Conservation (phyloP, 306 rosid species). For the Pueraria montana region DNA sequence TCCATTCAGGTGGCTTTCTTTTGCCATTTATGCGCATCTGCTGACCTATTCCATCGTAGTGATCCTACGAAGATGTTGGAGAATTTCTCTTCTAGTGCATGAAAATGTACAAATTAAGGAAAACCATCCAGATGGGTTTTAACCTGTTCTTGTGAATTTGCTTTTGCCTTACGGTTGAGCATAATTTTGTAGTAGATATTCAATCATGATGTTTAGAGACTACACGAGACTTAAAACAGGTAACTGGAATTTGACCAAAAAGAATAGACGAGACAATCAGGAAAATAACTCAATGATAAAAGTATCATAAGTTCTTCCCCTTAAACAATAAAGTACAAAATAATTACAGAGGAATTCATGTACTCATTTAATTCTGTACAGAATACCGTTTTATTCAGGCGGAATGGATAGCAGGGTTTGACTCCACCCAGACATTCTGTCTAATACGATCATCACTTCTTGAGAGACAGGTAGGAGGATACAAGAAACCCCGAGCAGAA, state of each 20-base stretch:
- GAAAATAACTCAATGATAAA: too few relatives aligned
- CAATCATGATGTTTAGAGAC: too few relatives aligned
- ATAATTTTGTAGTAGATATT: too few relatives aligned
- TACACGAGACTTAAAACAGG: too few relatives aligned
- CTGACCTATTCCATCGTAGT: background rate
- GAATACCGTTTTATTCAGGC: constrained; percentile 33
- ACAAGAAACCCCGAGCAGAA: constrained; percentile 59
- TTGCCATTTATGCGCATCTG: background rate
- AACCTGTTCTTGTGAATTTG: too few relatives aligned
- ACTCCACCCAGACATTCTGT: constrained; percentile 49
- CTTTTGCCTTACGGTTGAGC: too few relatives aligned
- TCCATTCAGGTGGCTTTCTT: background rate
- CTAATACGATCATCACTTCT: constrained; percentile 49
- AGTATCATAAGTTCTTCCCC: background rate
- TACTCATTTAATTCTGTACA: background rate
- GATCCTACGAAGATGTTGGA: background rate
- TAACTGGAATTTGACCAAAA: too few relatives aligned
- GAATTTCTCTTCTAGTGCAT: background rate
- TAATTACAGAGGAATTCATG: constrained; percentile 2
- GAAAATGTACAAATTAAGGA: too few relatives aligned
- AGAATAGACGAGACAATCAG: too few relatives aligned
- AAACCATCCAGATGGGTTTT: too few relatives aligned
- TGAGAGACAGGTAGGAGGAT: constrained; percentile 72
- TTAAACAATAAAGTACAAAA: background rate
- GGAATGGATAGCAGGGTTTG: constrained; percentile 52